phyloP scores from a whole-genome alignment of 208 protist genomes.

The Leishmania guyanensis region DNA sequence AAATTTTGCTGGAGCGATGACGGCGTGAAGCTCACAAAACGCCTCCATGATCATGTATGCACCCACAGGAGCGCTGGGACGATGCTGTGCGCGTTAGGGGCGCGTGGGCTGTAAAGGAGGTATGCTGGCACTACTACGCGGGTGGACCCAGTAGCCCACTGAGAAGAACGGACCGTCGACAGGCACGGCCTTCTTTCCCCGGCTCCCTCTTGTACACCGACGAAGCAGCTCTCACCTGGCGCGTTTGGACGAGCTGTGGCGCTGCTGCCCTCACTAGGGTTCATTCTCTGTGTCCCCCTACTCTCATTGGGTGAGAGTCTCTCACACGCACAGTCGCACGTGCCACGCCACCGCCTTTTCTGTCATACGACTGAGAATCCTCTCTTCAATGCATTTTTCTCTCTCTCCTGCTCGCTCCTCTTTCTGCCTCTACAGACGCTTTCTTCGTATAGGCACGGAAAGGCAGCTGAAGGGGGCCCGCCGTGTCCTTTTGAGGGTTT shows the following conservation, averaged over 20 bases:
- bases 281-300: neutral
- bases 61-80: neutral
- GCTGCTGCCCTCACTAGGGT: neutral
- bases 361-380: neutral
- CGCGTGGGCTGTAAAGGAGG: neutral
- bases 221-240: neutral
- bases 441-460: neutral
- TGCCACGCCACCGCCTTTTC: neutral
- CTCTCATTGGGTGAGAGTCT: neutral
- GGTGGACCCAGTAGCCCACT: neutral
- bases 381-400: neutral
- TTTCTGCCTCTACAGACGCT: no score
- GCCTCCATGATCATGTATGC: neutral
- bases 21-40: neutral
- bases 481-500: neutral
- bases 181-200: neutral
- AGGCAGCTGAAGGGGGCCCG: neutral
- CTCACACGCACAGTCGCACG: neutral
- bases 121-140: neutral
- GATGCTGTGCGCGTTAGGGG: neutral
- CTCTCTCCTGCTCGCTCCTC: no score
- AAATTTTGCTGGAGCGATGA: neutral
- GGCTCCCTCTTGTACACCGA: neutral
- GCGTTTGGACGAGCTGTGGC: neutral
- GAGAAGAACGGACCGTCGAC: neutral